Evolutionary conservation across 352 stramenopile genomes (phyloP).

Genomic region (Phytophthora megakarya): DNA sequence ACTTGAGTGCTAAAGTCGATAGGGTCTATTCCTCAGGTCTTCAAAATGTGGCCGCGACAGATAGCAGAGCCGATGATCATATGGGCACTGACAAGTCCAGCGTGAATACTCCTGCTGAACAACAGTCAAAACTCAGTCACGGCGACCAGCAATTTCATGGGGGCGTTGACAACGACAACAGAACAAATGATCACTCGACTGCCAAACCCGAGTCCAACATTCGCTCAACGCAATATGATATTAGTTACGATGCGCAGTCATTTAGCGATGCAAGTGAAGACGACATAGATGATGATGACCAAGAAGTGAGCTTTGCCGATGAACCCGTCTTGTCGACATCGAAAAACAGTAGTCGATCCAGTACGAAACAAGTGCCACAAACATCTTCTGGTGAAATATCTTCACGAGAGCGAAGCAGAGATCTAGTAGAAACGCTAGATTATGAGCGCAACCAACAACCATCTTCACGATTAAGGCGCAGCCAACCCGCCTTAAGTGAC

Average conservation of each 20-base stretch:
- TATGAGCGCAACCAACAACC: not conserved
- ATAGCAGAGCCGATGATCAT: not conserved
- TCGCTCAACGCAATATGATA: not conserved
- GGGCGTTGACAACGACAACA: not conserved
- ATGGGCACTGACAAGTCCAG: not conserved
- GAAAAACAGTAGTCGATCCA: not conserved
- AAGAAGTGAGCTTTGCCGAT: not conserved
- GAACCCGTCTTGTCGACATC: not conserved
- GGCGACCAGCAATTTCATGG: not conserved
- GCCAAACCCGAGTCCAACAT: not conserved
- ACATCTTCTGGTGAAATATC: not conserved
- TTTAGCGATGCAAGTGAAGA: slow-evolving; percentile 15
- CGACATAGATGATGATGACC: not conserved
- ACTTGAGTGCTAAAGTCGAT: not conserved
- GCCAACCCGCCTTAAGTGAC: slow-evolving; percentile 1
- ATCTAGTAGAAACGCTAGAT: not conserved
- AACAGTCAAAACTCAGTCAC: not conserved
- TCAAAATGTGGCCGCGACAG: not conserved
- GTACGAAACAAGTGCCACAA: not conserved
- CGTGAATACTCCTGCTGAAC: not conserved
- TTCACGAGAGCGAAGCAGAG: not conserved
- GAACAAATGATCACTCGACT: not conserved
- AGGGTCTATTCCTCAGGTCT: not conserved
- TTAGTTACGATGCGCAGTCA: not conserved
- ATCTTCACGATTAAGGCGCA: slow-evolving; percentile 8